These are phyloP conservation scores for Sugiyamaella novakii DNA, from an alignment of 1,139 yeast species.

Conservation along the genomic window DNA sequence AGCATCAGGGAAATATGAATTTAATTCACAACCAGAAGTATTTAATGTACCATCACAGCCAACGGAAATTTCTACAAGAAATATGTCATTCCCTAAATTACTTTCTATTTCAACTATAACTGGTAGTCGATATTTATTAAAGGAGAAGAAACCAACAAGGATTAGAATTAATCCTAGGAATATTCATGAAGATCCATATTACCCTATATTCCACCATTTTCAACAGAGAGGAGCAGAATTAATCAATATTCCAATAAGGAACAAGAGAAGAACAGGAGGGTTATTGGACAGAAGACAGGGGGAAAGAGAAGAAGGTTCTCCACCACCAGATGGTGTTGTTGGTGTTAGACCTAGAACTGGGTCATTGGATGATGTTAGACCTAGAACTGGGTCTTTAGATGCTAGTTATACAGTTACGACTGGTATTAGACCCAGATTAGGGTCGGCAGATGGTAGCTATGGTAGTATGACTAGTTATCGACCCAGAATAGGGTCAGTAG, in stretches of 20 bases:
- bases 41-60: constrained; percentile 16
- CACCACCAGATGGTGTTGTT: not conserved
- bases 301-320: not conserved
- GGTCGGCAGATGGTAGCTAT: not conserved
- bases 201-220: constrained; percentile 16
- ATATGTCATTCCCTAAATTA: constrained; percentile 13
- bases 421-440: not conserved
- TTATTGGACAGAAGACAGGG: not conserved
- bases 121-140: constrained; percentile 8
- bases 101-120: constrained; percentile 13
- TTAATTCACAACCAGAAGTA: constrained; percentile 12
- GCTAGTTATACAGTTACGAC: not conserved
- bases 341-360: not conserved
- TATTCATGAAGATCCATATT: constrained; percentile 14
- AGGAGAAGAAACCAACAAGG: constrained; percentile 16
- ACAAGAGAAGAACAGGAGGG: not conserved
- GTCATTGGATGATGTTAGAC: not conserved
- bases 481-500: not conserved
- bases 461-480: not conserved
- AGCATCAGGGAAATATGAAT: constrained; percentile 4
- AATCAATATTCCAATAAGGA: constrained; percentile 11
- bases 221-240: constrained; percentile 15
- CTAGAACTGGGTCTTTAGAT: not conserved
- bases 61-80: constrained; percentile 12
- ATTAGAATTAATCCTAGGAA: constrained; percentile 10